Percentiles rank a stretch among this genome's conserved stretches.
phyloP scores from a whole-genome alignment of 2,329 filamentous ascomycete species.

The Alternaria brassicae region DNA sequence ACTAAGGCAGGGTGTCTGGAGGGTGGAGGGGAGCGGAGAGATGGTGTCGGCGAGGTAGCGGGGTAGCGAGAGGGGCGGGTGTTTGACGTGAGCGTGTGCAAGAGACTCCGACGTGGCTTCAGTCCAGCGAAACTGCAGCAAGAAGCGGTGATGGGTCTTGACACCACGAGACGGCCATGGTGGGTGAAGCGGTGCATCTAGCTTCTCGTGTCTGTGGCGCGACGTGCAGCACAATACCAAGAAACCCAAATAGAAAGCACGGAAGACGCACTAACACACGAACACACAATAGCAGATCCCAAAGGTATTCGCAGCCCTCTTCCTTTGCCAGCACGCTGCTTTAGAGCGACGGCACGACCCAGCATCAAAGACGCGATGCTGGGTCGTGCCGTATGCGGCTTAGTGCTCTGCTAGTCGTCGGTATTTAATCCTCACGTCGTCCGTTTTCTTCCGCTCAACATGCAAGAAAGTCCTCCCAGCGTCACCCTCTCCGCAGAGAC shows the following conservation, averaged over 20 bases:
- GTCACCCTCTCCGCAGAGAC: conserved; percentile 33
- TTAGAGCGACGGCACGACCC: too few species aligned
- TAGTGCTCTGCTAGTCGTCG: not conserved
- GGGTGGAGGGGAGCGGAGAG: conserved; percentile 25
- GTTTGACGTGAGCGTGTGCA: conserved; percentile 33
- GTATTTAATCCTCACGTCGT: conserved; percentile 7
- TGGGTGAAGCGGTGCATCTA: conserved; percentile 48
- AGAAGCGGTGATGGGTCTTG: conserved; percentile 30
- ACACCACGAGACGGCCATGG: conserved; percentile 29
- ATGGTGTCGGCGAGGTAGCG: conserved; percentile 26
- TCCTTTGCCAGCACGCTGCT: not conserved
- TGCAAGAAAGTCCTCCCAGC: conserved; percentile 47
- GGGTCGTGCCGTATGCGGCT: not conserved
- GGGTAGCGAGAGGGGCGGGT: conserved; percentile 39
- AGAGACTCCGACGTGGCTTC: conserved; percentile 30
- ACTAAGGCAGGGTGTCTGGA: conserved; percentile 28
- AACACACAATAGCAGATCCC: not conserved
- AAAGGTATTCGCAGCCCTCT: not conserved
- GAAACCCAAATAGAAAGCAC: conserved; percentile 13
- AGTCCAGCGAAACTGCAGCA: conserved; percentile 25
- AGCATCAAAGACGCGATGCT: too few species aligned
- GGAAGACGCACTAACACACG: not conserved
- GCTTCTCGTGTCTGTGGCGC: conserved; percentile 22
- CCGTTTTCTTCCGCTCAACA: conserved; percentile 28
- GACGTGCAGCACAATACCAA: not conserved